Evolutionary conservation across 2,329 filamentous ascomycete genomes (phyloP), one percentile per base, ranked within the genome.

Genomic region (Fusarium euwallaceae): DNA sequence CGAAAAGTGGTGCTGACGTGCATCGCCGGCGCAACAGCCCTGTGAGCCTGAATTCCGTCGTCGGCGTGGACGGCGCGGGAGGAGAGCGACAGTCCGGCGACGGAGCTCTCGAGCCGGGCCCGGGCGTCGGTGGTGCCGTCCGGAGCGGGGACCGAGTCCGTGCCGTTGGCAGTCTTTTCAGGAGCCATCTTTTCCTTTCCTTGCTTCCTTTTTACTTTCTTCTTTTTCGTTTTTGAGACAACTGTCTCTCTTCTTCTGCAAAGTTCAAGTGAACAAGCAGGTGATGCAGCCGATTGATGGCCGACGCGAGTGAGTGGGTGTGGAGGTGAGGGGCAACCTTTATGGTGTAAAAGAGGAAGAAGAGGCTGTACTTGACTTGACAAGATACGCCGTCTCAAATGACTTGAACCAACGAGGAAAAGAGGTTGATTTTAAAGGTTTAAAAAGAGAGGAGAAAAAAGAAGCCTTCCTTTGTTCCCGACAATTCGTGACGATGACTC

Each of bases 1-100:
- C 94, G 92, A 84, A 95, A 98, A 17, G 95, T 98, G 14, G 96
- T 98, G 71, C 95, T 95, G 73, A 97, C 91, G 82, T 98, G 96
- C 80, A 98, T 88, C 5, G 96, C 91, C 69, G 97, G 96, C 14
- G 96, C 95, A 65, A 98, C 93, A 80, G 97, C 95, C 61, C 91
- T 88, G 76, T 93, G 90, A 37, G 87, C 84, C 82, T 94, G 94
- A 78, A 97, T 88, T 78, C 87, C 87, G 84, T 97, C 92, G 80
- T 97, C 95, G 72, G 93, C 94, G 82, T 97, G 95, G 73, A 97
- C 86, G n/a, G 93, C 90, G 66, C 90, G 88, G 7, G 95, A 94
- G 9, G 94, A 89, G 59, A 93, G 85, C 6, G 90, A 83, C 45
- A 83, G 74, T 12, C 75, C 70, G 64, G 78, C 73, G 22, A 78